Evolutionary conservation across 2,329 filamentous ascomycete genomes (phyloP).

Genomic region (Fusarium papillatum): DNA sequence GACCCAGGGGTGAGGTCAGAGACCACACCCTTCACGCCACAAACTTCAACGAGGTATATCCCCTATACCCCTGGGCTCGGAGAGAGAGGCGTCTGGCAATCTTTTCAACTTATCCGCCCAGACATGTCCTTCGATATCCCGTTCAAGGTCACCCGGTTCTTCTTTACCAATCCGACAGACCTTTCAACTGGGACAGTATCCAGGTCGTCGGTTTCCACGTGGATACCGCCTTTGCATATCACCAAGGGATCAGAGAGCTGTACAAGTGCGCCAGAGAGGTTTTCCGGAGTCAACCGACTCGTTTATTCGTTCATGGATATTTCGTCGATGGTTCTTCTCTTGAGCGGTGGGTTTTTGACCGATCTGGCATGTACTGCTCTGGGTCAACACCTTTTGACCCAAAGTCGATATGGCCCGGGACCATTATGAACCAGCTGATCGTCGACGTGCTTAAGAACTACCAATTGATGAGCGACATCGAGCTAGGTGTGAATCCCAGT

Average conservation of each 20-base stretch:
- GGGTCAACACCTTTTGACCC: not conserved
- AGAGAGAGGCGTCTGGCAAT: not conserved
- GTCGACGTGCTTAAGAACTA: not conserved
- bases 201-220: not conserved
- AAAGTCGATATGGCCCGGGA: not conserved
- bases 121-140: not conserved
- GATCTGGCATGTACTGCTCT: not conserved
- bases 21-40: not conserved
- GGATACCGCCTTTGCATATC: not conserved
- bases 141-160: not conserved
- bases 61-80: not conserved
- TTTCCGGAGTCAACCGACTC: not conserved
- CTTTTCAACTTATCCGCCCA: not conserved
- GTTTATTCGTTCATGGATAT: not conserved
- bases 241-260: not conserved
- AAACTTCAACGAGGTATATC: not conserved
- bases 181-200: not conserved
- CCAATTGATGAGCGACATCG: not conserved
- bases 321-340: not conserved
- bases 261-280: not conserved
- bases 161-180: not conserved
- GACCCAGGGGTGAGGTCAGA: not conserved
- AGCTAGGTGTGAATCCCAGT: not conserved
- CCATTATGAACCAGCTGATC: not conserved
- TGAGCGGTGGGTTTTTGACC: not conserved